Percentiles rank a stretch among this genome's conserved stretches.
Evolutionary conservation across 805 yeast species (phyloP).

Genomic region (Saccharomyces jurei): DNA sequence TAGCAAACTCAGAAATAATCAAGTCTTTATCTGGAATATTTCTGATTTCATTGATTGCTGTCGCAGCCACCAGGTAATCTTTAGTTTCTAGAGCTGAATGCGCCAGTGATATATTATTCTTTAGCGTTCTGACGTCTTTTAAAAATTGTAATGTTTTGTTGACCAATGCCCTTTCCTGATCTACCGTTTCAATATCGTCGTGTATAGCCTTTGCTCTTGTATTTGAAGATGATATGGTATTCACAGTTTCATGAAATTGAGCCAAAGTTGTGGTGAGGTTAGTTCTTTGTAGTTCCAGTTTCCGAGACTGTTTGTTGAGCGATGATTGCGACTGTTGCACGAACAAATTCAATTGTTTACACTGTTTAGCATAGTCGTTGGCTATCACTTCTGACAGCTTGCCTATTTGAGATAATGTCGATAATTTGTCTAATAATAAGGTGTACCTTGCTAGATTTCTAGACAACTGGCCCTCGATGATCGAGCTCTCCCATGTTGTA

Average conservation of each 20-base stretch:
- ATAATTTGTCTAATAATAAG: slow-evolving; percentile 19
- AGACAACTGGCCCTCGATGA: slow-evolving; percentile 21
- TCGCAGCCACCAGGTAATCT: slow-evolving; percentile 75
- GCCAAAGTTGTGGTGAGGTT: slow-evolving; percentile 54
- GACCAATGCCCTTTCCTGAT: slow-evolving; percentile 61
- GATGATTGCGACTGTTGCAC: slow-evolving; percentile 17
- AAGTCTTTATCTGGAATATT: slow-evolving; percentile 45
- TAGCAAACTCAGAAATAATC: slow-evolving; percentile 64
- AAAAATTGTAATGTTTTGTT: slow-evolving; percentile 56
- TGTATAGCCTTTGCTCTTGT: slow-evolving; percentile 61
- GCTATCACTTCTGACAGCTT: slow-evolving; percentile 19
- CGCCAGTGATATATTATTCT: slow-evolving; percentile 56
- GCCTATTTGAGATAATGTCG: slow-evolving; percentile 25
- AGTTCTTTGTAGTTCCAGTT: slow-evolving; percentile 52
- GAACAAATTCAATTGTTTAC: slow-evolving; percentile 11
- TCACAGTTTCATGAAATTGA: slow-evolving; percentile 47
- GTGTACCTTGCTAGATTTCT: slow-evolving; percentile 24
- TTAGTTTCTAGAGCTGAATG: slow-evolving; percentile 55
- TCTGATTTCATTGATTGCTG: slow-evolving; percentile 47
- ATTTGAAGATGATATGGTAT: slow-evolving; percentile 52
- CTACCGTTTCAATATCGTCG: slow-evolving; percentile 58
- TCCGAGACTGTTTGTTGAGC: slow-evolving; percentile 28
- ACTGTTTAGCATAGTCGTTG: slow-evolving; percentile 14
- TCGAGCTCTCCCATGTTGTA: slow-evolving; percentile 7
- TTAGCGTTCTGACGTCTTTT: slow-evolving; percentile 54